Conservation (phyloP, 345 rosid genomes). For the Eucalyptus rudis region DNA sequence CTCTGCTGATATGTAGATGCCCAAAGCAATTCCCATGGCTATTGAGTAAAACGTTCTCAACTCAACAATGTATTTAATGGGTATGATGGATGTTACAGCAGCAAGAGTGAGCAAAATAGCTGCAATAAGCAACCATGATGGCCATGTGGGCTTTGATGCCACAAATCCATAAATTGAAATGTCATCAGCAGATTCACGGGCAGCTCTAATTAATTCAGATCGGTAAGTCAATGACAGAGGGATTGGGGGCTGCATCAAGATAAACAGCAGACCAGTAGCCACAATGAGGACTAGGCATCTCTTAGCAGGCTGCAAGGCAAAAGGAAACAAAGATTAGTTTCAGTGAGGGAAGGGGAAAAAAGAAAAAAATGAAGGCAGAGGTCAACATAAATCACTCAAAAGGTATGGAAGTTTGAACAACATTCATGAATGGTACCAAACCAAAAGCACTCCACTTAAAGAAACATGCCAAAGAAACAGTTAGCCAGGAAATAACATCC, state of each 20-base stretch:
- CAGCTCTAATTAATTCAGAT: slow-evolving; percentile 72
- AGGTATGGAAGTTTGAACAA: neutral
- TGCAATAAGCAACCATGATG: slow-evolving; percentile 86
- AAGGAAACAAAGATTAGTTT: neutral
- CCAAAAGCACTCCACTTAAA: neutral
- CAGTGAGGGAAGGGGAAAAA: neutral
- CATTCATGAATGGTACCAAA: neutral
- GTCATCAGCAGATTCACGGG: slow-evolving; percentile 92
- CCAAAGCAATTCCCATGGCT: slow-evolving; percentile 87
- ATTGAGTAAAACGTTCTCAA: slow-evolving; percentile 73
- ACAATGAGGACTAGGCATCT: slow-evolving; percentile 79
- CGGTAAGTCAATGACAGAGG: slow-evolving; percentile 78
- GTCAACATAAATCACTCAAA: neutral
- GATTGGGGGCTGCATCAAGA: slow-evolving; percentile 92
- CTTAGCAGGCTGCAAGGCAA: slow-evolving; percentile 68
- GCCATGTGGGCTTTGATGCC: slow-evolving; percentile 98
- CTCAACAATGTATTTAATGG: slow-evolving; percentile 82
- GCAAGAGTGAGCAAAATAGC: slow-evolving; percentile 84
- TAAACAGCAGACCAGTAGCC: slow-evolving; percentile 82
- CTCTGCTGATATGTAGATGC: slow-evolving; percentile 89
- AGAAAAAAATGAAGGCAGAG: neutral
- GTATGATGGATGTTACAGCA: slow-evolving; percentile 75
- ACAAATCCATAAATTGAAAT: slow-evolving; percentile 88
- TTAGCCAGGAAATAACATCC: neutral
- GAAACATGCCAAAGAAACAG: neutral